These are phyloP conservation scores for Stevia rebaudiana DNA, from an alignment of 140 eudicot genomes.

Conservation along the genomic window DNA sequence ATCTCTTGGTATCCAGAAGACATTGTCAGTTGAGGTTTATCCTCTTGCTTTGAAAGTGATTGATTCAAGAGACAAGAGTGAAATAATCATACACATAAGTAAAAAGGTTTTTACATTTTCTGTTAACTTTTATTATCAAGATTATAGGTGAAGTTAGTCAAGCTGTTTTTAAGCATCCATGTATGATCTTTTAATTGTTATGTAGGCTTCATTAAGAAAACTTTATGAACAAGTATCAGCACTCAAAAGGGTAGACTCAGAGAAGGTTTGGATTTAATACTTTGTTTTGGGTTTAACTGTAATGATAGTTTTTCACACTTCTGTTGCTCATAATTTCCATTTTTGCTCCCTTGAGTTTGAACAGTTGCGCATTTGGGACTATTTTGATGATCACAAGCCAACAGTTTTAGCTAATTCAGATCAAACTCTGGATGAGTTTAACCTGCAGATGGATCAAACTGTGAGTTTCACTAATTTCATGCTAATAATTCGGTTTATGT, in stretches of 20 bases:
- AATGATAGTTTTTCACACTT: not conserved
- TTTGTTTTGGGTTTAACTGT: slow-evolving; percentile 4
- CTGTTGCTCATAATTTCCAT: not conserved
- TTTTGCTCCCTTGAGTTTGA: not conserved
- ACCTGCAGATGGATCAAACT: slow-evolving; percentile 87
- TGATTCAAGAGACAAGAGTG: slow-evolving; percentile 68
- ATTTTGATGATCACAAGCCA: slow-evolving; percentile 58
- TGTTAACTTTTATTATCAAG: not conserved
- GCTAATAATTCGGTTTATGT: not conserved
- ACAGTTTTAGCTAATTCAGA: slow-evolving; percentile 36
- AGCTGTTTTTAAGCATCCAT: slow-evolving; percentile 4
- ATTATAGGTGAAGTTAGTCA: not conserved
- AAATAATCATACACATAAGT: slow-evolving; percentile 51
- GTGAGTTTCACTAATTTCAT: slow-evolving; percentile 38
- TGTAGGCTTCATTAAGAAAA: slow-evolving; percentile 68
- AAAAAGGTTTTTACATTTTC: slow-evolving; percentile 50
- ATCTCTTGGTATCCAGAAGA: slow-evolving; percentile 44
- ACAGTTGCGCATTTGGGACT: slow-evolving; percentile 79
- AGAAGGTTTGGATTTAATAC: slow-evolving; percentile 40
- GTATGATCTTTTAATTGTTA: slow-evolving; percentile 3
- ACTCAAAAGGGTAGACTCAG: slow-evolving; percentile 43
- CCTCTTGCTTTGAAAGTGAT: slow-evolving; percentile 60
- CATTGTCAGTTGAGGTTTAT: slow-evolving; percentile 63
- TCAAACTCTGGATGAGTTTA: slow-evolving; percentile 66
- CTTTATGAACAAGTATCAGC: slow-evolving; percentile 56